Base-by-base conservation (phyloP, 2,329 filamentous ascomycete species). In the Coleophoma eucalyptorum region DNA sequence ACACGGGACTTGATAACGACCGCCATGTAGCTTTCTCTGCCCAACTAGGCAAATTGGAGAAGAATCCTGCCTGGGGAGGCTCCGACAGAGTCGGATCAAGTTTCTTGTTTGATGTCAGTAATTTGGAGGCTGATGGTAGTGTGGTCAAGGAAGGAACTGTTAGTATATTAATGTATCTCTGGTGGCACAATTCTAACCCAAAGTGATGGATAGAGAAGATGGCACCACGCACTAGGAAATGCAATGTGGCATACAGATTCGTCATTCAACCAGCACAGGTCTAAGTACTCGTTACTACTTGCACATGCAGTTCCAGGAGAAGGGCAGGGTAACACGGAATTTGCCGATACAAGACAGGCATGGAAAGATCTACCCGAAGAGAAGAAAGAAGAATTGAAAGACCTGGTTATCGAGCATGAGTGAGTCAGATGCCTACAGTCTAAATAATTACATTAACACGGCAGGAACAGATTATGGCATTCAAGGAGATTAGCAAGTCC, bases 301-400 rank as follows among this genome's bases (percentile, higher is more conserved):
- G n/a, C n/a, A n/a, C 61, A 62, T 46, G 54, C 50, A 10, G 55
- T 77, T 0, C 77, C 77, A 0, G 41, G 59, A 0, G 69, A 67
- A 2, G 66, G 65, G 2, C 75, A 75, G 18, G 77, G 76, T 19
- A 69, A 73, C 45, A 80, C 77, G 3, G 72, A 75, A 20, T 80
- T 77, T 55, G 74, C 74, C 3, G 78, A 82, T 59, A 72, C 73
- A 7, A 66, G 78, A 5, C 69, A 72, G 0, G 77, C 77, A 3
- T 79, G 67, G n/a, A 42, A 41, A 34, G 20, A 41, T 19, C 35
- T 50, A 5, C 15, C 26, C 6, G 15, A 41, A 16, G 43, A 46
- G 26, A 43, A 50, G n/a, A 46, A 34, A 18, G 33, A 37, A 16
- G 16, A 37, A 6, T 37, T 37, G 34, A 37, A 6, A 16, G 34